Conservation (phyloP, 2,329 filamentous ascomycete species). For the Diaporthe sp. region DNA sequence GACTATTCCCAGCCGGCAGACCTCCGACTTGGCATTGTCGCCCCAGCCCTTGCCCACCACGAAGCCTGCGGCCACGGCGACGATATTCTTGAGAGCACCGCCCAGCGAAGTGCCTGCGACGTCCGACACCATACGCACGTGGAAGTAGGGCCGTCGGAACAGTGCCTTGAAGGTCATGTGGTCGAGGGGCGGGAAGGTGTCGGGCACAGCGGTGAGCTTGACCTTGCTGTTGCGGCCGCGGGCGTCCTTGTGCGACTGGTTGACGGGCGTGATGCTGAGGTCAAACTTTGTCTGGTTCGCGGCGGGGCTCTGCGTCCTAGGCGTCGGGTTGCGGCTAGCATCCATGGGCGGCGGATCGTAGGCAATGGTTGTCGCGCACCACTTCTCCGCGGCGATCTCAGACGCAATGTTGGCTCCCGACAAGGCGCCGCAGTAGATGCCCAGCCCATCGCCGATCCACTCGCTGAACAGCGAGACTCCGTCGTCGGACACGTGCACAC, state of each 20-base stretch:
- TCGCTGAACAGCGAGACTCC: constrained; percentile 94
- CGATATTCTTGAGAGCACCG: constrained; percentile 96
- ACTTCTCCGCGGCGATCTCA: constrained; percentile 96
- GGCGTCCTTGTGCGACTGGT: constrained; percentile 77
- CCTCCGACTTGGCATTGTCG: constrained; percentile 98
- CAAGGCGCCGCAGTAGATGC: constrained; percentile 96
- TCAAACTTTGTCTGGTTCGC: constrained; percentile 60
- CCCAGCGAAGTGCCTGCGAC: constrained; percentile 97
- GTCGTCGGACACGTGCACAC: constrained; percentile 90
- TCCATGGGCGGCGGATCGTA: constrained; percentile 95
- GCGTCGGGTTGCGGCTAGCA: constrained; percentile 78
- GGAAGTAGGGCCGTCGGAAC: constrained; percentile 98
- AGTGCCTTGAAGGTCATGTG: constrained; percentile 86
- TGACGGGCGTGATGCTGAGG: constrained; percentile 62
- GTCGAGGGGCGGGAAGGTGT: constrained; percentile 88
- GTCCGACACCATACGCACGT: constrained; percentile 92
- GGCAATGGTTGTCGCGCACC: constrained; percentile 95
- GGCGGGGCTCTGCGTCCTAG: constrained; percentile 61
- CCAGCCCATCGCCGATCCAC: constrained; percentile 89
- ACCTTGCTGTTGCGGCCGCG: constrained; percentile 77
- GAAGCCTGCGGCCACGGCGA: constrained; percentile 94
- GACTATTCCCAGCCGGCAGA: constrained; percentile 95
- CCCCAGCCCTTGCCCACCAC: constrained; percentile 97
- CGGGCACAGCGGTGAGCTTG: constrained; percentile 81
- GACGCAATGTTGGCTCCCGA: constrained; percentile 96